Conservation (phyloP, 345 rosid genomes). For the Sapria himalayana region DNA sequence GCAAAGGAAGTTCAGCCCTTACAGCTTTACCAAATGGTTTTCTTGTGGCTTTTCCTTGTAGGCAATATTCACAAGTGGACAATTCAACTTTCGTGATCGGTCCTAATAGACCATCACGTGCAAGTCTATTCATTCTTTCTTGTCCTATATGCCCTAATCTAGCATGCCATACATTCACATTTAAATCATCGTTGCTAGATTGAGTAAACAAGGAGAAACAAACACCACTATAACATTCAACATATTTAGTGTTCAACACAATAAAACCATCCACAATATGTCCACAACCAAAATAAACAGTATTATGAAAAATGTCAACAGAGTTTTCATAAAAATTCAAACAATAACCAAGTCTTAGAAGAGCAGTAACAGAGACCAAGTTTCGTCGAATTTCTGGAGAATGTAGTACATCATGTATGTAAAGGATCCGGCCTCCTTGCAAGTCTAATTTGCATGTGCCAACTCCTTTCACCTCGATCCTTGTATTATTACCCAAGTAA, state of each 20-base stretch:
- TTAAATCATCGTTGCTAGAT: neutral
- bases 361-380: neutral
- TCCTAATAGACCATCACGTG: too few relatives aligned
- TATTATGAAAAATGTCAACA: neutral
- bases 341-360: neutral
- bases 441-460: neutral
- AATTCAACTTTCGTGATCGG: neutral
- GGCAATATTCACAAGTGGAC: neutral
- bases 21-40: neutral
- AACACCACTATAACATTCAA: neutral
- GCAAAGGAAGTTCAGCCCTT: neutral
- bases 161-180: neutral
- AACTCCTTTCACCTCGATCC: too few relatives aligned
- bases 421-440: neutral
- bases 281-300: neutral
- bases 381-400: neutral
- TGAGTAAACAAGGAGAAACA: constrained; percentile 2
- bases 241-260: neutral
- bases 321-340: neutral
- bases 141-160: neutral
- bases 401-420: neutral
- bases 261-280: constrained; percentile 1
- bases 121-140: neutral
- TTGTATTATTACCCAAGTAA: neutral
- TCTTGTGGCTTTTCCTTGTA: neutral